A percentile compares a stretch with the other conserved stretches of the same genome.
Conservation (phyloP, 306 rosid genomes). For the Coriaria nepalensis region DNA sequence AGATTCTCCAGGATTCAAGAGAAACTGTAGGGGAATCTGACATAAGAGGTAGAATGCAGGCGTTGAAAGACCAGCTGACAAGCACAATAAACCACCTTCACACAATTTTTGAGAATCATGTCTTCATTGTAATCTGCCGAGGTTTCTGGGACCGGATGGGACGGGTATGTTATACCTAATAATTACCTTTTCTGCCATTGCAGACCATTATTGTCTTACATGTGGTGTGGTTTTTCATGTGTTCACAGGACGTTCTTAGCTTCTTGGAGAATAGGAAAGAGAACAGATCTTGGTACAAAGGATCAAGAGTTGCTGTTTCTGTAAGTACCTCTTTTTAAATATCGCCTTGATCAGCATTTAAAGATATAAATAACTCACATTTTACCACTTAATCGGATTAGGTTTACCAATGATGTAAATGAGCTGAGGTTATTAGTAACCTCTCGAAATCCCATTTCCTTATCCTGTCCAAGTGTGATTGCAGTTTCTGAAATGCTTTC, state of each 20-base stretch:
- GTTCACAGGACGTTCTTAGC: constrained; percentile 67
- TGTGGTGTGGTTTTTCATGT: constrained; percentile 6
- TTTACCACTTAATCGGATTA: neutral
- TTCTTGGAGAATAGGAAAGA: constrained; percentile 94
- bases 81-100: constrained; percentile 62
- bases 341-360: neutral
- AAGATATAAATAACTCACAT: neutral
- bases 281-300: constrained; percentile 88
- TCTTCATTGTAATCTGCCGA: constrained; percentile 72
- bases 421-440: too few species aligned
- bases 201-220: constrained; percentile 4
- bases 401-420: too few species aligned
- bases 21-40: constrained; percentile 77
- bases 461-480: neutral
- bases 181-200: neutral
- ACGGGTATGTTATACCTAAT: constrained; percentile 37
- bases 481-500: constrained; percentile 1
- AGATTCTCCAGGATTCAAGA: constrained; percentile 90
- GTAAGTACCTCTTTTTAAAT: constrained; percentile 27
- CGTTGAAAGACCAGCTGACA: constrained; percentile 60
- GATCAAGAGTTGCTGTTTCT: constrained; percentile 71
- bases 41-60: constrained; percentile 68
- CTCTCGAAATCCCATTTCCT: too few species aligned
- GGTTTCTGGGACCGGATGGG: constrained; percentile 97
- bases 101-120: constrained; percentile 50